These are phyloP conservation scores for Aspergillus leporis DNA, from an alignment of 495 filamentous ascomycete genomes.

Conservation along the genomic window DNA sequence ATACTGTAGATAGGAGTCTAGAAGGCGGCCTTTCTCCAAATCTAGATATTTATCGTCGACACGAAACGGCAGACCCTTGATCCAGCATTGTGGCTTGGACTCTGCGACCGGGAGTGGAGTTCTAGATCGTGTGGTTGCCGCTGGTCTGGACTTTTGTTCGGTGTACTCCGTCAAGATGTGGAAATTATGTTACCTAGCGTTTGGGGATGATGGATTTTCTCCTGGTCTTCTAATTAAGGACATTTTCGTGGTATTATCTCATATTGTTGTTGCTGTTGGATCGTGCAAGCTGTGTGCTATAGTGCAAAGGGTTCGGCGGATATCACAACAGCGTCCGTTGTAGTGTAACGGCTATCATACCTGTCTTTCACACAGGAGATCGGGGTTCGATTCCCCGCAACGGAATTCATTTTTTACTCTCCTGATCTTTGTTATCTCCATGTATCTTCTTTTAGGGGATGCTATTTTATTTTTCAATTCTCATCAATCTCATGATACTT, in stretches of 20 bases:
- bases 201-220: background rate
- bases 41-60: background rate
- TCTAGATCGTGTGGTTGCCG: background rate
- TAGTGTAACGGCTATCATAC: constrained; percentile 24
- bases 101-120: background rate
- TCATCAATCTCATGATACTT: too few species aligned
- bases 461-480: background rate
- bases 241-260: too few species aligned
- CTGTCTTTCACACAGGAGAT: constrained; percentile 25
- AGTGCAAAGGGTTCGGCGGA: too few species aligned
- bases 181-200: too few species aligned
- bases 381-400: constrained; percentile 27
- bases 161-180: background rate
- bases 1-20: background rate
- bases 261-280: too few species aligned
- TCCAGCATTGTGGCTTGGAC: background rate
- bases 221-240: too few species aligned
- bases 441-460: too few species aligned
- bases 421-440: background rate
- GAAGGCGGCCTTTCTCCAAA: background rate
- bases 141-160: background rate
- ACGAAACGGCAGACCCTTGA: background rate
- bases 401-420: constrained; percentile 20
- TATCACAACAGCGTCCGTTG: constrained; percentile 7
- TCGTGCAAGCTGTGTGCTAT: too few species aligned